phyloP scores from a whole-genome alignment of 768 basidiomycete genomes.

The Solioccasus polychromus region DNA sequence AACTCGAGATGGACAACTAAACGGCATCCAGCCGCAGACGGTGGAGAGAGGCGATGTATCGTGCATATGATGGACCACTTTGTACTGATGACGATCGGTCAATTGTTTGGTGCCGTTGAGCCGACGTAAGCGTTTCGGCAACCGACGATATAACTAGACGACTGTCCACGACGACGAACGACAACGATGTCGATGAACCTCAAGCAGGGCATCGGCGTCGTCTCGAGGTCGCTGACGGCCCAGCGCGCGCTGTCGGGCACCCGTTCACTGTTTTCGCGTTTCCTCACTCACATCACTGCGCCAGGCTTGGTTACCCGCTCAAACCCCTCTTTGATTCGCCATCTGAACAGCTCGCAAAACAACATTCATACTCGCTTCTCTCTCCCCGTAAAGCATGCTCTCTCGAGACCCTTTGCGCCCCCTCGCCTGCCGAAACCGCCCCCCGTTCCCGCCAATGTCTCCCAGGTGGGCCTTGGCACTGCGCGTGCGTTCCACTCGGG shows the following conservation, averaged over 20 bases:
- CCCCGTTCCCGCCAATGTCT: constrained; percentile 44
- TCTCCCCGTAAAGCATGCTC: constrained; percentile 48
- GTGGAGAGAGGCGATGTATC: too few relatives aligned
- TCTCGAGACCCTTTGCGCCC: constrained; percentile 43
- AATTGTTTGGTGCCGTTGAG: too few relatives aligned
- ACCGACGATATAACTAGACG: too few relatives aligned
- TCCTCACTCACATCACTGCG: constrained; percentile 56
- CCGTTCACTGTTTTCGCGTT: constrained; percentile 50
- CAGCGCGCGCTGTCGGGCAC: constrained; percentile 53
- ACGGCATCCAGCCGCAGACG: too few relatives aligned
- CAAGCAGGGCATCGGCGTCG: constrained; percentile 19
- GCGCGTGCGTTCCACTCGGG: constrained; percentile 73
- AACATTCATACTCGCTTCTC: constrained; percentile 56
- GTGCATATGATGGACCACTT: too few relatives aligned
- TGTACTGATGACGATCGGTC: too few relatives aligned
- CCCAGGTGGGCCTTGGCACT: constrained; percentile 72
- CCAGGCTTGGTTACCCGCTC: constrained; percentile 38
- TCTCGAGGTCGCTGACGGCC: constrained; percentile 36
- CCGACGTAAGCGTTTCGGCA: too few relatives aligned
- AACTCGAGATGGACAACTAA: too few relatives aligned
- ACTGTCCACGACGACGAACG: background rate
- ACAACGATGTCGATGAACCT: constrained; percentile 1
- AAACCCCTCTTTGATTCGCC: constrained; percentile 12
- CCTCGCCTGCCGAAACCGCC: constrained; percentile 61
- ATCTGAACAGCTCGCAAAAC: constrained; percentile 23